phyloP scores from a whole-genome alignment of 306 rosid genomes.

The Prunus dulcis region DNA sequence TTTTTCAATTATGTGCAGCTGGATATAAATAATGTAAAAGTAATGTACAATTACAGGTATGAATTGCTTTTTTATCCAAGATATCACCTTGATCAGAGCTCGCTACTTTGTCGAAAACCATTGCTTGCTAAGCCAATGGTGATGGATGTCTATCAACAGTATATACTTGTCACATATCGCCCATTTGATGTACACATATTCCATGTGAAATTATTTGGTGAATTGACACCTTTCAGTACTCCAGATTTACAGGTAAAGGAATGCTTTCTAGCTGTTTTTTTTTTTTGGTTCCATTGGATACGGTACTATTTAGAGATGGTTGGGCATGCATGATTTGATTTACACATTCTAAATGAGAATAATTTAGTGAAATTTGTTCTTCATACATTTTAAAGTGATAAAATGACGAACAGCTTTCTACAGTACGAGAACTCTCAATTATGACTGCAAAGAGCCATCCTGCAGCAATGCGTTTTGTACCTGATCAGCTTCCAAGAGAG shows the following conservation, averaged over 20 bases:
- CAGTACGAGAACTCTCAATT: slow-evolving; percentile 99
- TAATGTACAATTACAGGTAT: slow-evolving; percentile 54
- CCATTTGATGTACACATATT: slow-evolving; percentile 97
- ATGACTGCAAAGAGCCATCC: slow-evolving; percentile 99
- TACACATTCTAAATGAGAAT: slow-evolving; percentile 10
- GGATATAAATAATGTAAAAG: slow-evolving; percentile 13
- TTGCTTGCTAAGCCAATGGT: slow-evolving; percentile 92
- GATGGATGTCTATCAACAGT: slow-evolving; percentile 94
- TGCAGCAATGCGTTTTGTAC: slow-evolving; percentile 93
- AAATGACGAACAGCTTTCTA: slow-evolving; percentile 99
- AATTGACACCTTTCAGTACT: slow-evolving; percentile 69
- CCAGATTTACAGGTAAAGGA: slow-evolving; percentile 80
- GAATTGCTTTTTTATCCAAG: slow-evolving; percentile 97
- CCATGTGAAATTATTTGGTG: slow-evolving; percentile 75
- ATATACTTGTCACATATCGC: slow-evolving; percentile 77
- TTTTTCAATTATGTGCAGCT: slow-evolving; percentile 23
- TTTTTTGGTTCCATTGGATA: slow-evolving; percentile 7
- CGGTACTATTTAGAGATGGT: slow-evolving; percentile 16
- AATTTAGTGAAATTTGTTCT: slow-evolving; percentile 31
- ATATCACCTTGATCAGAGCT: slow-evolving; percentile 98
- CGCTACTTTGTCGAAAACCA: slow-evolving; percentile 78
- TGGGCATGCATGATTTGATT: background rate
- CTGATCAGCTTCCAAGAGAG: slow-evolving; percentile 77
- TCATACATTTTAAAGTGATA: slow-evolving; percentile 83
- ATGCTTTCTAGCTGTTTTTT: slow-evolving; percentile 29